phyloP scores from a whole-genome alignment of 2,329 filamentous ascomycete species.

The Pestalotiopsis sp. region DNA sequence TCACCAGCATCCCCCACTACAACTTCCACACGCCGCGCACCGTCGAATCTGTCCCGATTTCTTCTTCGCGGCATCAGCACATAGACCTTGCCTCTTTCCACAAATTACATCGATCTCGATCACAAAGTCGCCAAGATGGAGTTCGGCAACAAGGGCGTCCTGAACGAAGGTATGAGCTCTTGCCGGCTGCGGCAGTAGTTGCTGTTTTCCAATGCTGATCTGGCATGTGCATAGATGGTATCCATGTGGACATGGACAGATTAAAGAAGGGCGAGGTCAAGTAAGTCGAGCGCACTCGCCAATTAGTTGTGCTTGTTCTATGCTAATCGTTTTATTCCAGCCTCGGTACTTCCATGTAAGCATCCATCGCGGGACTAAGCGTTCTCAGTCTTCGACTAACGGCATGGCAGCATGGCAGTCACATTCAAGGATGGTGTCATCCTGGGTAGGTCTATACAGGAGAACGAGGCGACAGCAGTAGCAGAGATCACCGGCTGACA shows the following conservation, averaged over 20 bases:
- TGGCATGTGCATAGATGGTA: slow-evolving; percentile 71
- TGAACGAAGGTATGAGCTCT: slow-evolving; percentile 59
- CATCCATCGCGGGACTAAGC: slow-evolving; percentile 18
- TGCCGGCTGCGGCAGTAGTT: slow-evolving; percentile 18
- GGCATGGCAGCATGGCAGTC: slow-evolving; percentile 79
- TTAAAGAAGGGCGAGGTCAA: slow-evolving; percentile 99
- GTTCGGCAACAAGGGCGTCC: slow-evolving; percentile 60
- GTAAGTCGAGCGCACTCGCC: slow-evolving; percentile 53
- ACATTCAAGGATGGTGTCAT: slow-evolving; percentile 99
- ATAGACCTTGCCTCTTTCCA: not conserved
- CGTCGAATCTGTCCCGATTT: not conserved
- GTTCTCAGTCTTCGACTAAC: slow-evolving; percentile 15
- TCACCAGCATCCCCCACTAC: not conserved
- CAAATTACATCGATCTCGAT: not conserved
- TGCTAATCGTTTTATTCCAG: slow-evolving; percentile 42
- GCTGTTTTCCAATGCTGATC: slow-evolving; percentile 22
- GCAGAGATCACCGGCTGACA: not conserved
- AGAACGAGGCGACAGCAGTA: not conserved
- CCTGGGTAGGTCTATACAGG: slow-evolving; percentile 56
- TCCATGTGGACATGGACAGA: slow-evolving; percentile 98
- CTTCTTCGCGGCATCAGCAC: not conserved
- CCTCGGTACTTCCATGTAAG: slow-evolving; percentile 95
- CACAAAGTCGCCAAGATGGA: slow-evolving; percentile 49
- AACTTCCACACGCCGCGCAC: not conserved
- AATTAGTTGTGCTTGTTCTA: not conserved